Base-by-base conservation (phyloP, 2,329 filamentous ascomycete species). In the Calonectria honghensis region DNA sequence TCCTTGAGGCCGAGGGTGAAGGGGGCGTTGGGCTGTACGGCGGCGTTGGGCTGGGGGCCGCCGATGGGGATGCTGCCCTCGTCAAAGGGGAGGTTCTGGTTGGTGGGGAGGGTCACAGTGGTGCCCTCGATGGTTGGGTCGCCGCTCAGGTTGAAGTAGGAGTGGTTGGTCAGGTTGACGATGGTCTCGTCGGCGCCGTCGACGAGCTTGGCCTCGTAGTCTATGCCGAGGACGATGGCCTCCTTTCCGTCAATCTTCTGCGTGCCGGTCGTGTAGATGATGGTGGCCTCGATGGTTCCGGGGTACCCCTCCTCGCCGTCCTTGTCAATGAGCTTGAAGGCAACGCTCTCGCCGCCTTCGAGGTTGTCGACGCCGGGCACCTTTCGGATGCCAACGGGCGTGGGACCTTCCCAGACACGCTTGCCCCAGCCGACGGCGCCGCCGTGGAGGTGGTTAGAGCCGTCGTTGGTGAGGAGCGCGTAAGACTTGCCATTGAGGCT, bases 101-200 rank as follows among this genome's bases (percentile, higher is more conserved):
- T 87, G 35, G 89, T 91, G 57, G 88, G 88, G 66, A 97, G 90
- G 80, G 94, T 95, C 85, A 96, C 94, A 81, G 85, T 81, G 13
- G 90, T 92, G 77, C 89, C 90, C 68, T 89, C 89, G 73, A 91
- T 90, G 24, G 89, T 88, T 20, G 87, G 83, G 45, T 84, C 85
- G 79, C 89, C 89, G 4, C 88, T 86, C 41, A 93, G 88, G 85
- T 94, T 93, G 85, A 94, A 94, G 87, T 94, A 94, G 50, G 95
- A 97, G 88, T 99, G 96, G 87, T 98, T 99, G 65, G 97, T 98
- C 86, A 98, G 91, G 86, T 96, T 97, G 84, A 98, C 91, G 52
- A 93, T 93, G 0, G 96, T 98, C 89, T 98, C 96, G n/a, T 96
- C 93, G 16, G 93, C 93, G 65, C 94, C 93, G 4, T 91, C 93